Evolutionary conservation across 257 asterid species (phyloP).

Genomic region (Orobanche coerulescens): DNA sequence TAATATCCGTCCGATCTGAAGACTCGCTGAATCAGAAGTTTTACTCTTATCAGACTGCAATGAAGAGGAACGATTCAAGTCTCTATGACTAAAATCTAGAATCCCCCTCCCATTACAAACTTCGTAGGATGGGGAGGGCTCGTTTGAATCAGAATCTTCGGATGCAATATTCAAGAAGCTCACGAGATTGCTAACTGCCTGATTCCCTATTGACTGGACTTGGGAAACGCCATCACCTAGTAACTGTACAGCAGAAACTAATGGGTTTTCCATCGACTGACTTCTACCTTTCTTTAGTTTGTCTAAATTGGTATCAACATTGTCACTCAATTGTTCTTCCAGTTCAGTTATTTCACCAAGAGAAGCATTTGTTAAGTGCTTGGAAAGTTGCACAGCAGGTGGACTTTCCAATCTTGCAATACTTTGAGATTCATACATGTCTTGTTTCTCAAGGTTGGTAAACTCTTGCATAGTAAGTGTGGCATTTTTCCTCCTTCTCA

Average conservation of each 20-base stretch:
- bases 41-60: conserved; percentile 75
- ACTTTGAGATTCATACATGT: conserved; percentile 56
- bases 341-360: conserved; percentile 69
- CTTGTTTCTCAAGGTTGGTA: conserved; percentile 50
- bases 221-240: conserved; percentile 93
- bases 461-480: conserved; percentile 38
- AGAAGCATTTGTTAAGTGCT: conserved; percentile 41
- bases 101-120: conserved; percentile 31
- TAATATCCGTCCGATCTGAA: conserved; percentile 73
- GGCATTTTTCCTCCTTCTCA: conserved; percentile 58
- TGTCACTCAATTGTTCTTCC: conserved; percentile 43
- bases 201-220: conserved; percentile 94
- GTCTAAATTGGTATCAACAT: conserved; percentile 27
- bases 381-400: conserved; percentile 37
- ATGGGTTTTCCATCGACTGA: conserved; percentile 63
- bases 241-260: conserved; percentile 87
- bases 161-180: conserved; percentile 73
- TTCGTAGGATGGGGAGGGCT: conserved; percentile 42
- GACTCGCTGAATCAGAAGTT: conserved; percentile 58
- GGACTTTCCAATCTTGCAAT: conserved; percentile 44
- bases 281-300: conserved; percentile 45
- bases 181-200: conserved; percentile 83
- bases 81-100: conserved; percentile 24
- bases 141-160: conserved; percentile 71
- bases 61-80: conserved; percentile 59